Base-by-base conservation (phyloP, 1,284 basidiomycete genomes). In the Earliella scabrosa region DNA sequence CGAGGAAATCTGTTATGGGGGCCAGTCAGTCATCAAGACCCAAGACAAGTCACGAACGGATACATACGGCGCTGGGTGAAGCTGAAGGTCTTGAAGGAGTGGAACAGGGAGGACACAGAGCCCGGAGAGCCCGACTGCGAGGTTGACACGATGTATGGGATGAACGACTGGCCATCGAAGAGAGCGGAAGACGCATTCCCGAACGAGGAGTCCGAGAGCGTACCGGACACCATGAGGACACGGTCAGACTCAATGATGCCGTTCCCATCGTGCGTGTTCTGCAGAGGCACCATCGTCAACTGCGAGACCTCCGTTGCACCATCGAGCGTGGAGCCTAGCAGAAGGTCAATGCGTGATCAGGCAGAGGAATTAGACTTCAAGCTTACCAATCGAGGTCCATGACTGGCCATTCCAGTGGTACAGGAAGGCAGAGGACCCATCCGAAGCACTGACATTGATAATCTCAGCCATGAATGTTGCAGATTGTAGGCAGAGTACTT, bases 181-280 rank as follows among this genome's bases (percentile, higher is more conserved):
- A 98, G 76, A 5, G 91, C 92, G 7, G 92, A 85, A 1, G 93
- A 94, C 2, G 87, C 88, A 66, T 89, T 90, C 50, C 93, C 94
- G 56, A 87, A 88, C 1, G 81, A 79, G 0, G 83, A 75, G 62
- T 92, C 87, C 20, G 83, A 79, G 35, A 98, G 72, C 24, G 84
- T 76, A 1, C 97, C 97, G 29, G 95, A 94, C 31, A 97, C 85
- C 79, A 98, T 85, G 36, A 99, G 79, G 82, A 97, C 88, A 39
- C 97, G 87, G 74, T 99, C 92, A 20, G 83, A 73, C 71, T 97
- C 85, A 58, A 98, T 85, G 26, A 94, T 75, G 54, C 76, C 76
- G 63, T 88, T 95, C 36, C 80, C 79, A 9, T 75, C 63, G 68
- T 97, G 93, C 16, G 82, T 83, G 60, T 86, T 81, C 64, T 88